phyloP scores from a whole-genome alignment of 106 monocot species.

The Platanthera guangdongensis region DNA sequence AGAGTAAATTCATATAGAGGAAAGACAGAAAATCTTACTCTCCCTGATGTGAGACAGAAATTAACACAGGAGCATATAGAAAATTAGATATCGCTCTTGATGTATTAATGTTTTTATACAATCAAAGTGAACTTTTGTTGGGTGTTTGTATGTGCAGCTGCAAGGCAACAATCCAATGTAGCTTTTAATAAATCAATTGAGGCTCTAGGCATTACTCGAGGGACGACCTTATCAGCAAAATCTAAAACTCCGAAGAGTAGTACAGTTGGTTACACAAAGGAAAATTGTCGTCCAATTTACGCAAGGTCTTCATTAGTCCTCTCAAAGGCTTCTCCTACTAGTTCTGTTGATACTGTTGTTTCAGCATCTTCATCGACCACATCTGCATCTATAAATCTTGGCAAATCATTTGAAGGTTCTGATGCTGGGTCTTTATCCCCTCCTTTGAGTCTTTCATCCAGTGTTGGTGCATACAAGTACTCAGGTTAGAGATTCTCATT shows the following conservation, averaged over 20 bases:
- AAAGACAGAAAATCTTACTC: too few species aligned
- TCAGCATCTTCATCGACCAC: background rate
- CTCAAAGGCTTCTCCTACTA: background rate
- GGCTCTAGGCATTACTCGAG: background rate
- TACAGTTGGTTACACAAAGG: background rate
- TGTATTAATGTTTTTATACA: background rate
- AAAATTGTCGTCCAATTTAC: background rate
- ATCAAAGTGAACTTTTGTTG: background rate
- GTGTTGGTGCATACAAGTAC: background rate
- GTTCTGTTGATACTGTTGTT: conserved; percentile 1
- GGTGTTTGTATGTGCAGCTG: background rate
- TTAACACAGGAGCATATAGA: too few species aligned
- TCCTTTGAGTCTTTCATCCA: background rate
- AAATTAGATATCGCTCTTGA: background rate
- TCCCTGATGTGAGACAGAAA: too few species aligned
- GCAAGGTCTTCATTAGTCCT: background rate
- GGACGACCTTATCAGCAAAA: background rate
- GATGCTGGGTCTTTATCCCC: conserved; percentile 8
- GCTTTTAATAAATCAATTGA: background rate
- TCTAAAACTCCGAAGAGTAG: background rate
- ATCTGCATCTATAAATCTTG: background rate
- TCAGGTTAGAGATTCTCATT: background rate
- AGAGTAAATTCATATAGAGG: too few species aligned
- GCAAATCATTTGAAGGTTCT: conserved; percentile 1
- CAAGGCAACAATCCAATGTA: conserved; percentile 1